Evolutionary conservation across 306 rosid species (phyloP).

Genomic region (Prunus padus): DNA sequence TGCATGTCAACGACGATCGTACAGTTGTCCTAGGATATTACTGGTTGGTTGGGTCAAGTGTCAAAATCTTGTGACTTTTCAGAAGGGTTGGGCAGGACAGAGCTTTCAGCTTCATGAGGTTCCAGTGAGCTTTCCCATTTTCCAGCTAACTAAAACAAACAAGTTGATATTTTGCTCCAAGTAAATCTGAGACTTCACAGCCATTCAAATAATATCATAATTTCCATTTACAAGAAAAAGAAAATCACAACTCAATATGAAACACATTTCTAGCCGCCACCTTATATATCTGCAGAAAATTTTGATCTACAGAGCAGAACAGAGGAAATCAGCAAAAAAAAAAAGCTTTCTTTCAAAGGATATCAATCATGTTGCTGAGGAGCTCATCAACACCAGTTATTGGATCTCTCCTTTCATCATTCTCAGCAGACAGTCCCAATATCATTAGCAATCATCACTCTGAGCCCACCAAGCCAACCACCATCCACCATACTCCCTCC

Average conservation of each 20-base stretch:
- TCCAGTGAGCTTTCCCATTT: neutral
- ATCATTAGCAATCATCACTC: constrained; percentile 24
- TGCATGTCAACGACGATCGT: neutral
- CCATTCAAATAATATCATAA: constrained; percentile 4
- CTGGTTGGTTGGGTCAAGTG: neutral
- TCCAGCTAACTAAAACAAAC: neutral
- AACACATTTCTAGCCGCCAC: constrained; percentile 2
- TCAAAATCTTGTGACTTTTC: neutral
- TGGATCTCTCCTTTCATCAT: constrained; percentile 63
- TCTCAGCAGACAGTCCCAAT: constrained; percentile 51
- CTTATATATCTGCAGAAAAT: constrained; percentile 8
- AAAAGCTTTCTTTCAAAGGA: constrained; percentile 1
- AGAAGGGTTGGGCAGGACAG: neutral
- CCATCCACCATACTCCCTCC: constrained; percentile 34
- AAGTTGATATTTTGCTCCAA: neutral
- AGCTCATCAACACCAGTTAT: constrained; percentile 91
- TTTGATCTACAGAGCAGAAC: neutral
- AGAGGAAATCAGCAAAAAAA: neutral
- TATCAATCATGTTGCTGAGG: constrained; percentile 61
- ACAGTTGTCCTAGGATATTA: too few relatives aligned
- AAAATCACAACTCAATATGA: neutral
- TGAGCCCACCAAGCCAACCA: constrained; percentile 32
- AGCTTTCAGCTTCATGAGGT: neutral
- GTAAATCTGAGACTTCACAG: neutral
- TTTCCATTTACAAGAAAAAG: too few relatives aligned